Evolutionary conservation across 2,329 filamentous ascomycete species (phyloP), one percentile per base, ranked within the genome.

Genomic region (Trichocomaceae sp.): DNA sequence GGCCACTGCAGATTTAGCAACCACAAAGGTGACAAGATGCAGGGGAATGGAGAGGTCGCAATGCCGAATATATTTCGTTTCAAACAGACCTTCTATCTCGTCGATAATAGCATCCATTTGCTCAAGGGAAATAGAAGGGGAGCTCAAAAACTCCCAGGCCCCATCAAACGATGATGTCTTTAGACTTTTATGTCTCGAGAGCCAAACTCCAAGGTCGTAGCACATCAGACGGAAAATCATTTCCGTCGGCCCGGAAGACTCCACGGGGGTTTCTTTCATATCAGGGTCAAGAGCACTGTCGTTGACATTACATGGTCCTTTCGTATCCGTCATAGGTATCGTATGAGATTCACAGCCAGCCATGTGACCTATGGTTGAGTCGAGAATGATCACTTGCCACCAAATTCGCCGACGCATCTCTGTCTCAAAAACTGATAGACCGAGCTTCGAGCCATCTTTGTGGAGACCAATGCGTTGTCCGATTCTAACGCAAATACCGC

Each of bases 401-500:
- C 84, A 87, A 19, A 86, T 73, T 6, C 84, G 75, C 44, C 84
- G 74, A n/a, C 83, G 77, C 75, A 87, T 86, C 63, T 87, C 83
- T 2, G 79, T 80, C 61, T 87, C 83, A 60, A 85, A 85, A 0
- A 83, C 81, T 0, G 78, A 73, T 1, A 86, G 71, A 1, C 78
- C 78, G 5, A 83, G 71, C 17, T 70, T 66, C 57, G 79, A 77
- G 35, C 82, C 83, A 57, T 87, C 83, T 12, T 81, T 77, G 57
- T 86, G 83, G 47, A 86, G 75, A 0, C 84, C 84, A 76, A 87
- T 83, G 63, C 84, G 83, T 63, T 85, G 81, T 1, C 83, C 83
- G 51, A 87, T 82, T 19, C 84, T 78, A 33, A 87, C 75, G 5
- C 82, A 75, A 15, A 83, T 73, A 4, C 83, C 83, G 50, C 80